Evolutionary conservation across 768 basidiomycete species (phyloP).

Genomic region (Dictyophora rubrovolvata): DNA sequence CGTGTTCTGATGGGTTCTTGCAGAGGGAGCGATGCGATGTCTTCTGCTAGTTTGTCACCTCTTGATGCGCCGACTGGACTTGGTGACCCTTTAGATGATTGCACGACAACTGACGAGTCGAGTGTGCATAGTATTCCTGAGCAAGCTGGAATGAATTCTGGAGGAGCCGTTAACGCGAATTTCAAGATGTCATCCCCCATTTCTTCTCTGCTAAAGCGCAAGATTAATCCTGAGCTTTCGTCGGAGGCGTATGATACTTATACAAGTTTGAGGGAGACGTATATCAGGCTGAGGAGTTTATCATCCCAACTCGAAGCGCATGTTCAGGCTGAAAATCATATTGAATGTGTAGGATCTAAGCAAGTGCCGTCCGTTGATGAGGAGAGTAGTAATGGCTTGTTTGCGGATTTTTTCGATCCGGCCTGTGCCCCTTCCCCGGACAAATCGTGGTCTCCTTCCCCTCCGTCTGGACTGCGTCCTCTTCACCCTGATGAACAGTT

Average conservation of each 20-base stretch:
- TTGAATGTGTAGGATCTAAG: background rate
- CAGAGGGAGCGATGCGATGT: background rate
- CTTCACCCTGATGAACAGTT: background rate
- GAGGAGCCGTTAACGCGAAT: background rate
- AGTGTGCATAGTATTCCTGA: constrained; percentile 3
- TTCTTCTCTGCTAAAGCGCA: background rate
- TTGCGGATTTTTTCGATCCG: background rate
- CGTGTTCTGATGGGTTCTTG: background rate
- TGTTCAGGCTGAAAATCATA: background rate
- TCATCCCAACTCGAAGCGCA: background rate
- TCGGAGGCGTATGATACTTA: background rate
- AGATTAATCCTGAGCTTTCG: background rate
- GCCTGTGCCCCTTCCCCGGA: background rate
- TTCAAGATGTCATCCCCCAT: background rate
- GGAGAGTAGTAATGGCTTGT: background rate
- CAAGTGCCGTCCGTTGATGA: background rate
- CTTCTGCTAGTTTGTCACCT: background rate
- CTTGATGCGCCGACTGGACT: background rate
- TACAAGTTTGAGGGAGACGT: background rate
- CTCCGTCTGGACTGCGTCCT: background rate
- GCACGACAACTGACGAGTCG: constrained; percentile 1
- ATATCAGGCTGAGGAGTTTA: background rate
- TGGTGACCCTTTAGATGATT: background rate
- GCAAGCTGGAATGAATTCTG: no score
- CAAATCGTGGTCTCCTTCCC: background rate